These are phyloP conservation scores for Aphanomyces invadans DNA, from an alignment of 352 stramenopile genomes.

Conservation along the genomic window DNA sequence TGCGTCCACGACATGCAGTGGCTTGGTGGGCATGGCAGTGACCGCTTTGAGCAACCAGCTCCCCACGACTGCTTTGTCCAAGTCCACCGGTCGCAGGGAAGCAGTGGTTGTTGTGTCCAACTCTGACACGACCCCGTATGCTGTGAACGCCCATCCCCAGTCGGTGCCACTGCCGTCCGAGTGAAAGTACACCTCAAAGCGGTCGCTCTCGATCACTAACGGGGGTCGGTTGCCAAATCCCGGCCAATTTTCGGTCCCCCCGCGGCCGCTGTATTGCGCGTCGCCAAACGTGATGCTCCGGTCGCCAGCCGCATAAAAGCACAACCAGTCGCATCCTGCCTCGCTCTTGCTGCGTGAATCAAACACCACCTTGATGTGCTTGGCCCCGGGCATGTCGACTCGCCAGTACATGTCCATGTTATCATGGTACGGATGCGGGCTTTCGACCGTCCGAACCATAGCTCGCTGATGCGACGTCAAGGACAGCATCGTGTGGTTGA, in stretches of 20 bases:
- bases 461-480: slow-evolving; percentile 38
- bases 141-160: slow-evolving; percentile 85
- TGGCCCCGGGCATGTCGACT: slow-evolving; percentile 56
- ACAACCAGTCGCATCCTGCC: slow-evolving; percentile 49
- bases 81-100: slow-evolving; percentile 18
- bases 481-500: slow-evolving; percentile 26
- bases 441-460: slow-evolving; percentile 51
- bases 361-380: slow-evolving; percentile 58
- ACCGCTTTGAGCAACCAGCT: slow-evolving; percentile 23
- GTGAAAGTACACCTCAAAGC: slow-evolving; percentile 76
- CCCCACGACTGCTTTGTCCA: slow-evolving; percentile 11
- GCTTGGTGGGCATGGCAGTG: not conserved
- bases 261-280: slow-evolving; percentile 51
- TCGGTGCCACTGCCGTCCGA: slow-evolving; percentile 76
- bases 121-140: slow-evolving; percentile 52
- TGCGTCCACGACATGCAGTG: not conserved
- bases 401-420: slow-evolving; percentile 63
- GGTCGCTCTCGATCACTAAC: slow-evolving; percentile 59
- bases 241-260: slow-evolving; percentile 69
- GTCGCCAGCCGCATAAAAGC: slow-evolving; percentile 59
- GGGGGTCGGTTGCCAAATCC: slow-evolving; percentile 54
- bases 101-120: slow-evolving; percentile 9
- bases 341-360: slow-evolving; percentile 68
- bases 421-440: slow-evolving; percentile 58
- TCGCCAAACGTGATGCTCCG: slow-evolving; percentile 42